Base-by-base conservation (phyloP, 2,329 filamentous ascomycete genomes). In the Fusarium torulosum region DNA sequence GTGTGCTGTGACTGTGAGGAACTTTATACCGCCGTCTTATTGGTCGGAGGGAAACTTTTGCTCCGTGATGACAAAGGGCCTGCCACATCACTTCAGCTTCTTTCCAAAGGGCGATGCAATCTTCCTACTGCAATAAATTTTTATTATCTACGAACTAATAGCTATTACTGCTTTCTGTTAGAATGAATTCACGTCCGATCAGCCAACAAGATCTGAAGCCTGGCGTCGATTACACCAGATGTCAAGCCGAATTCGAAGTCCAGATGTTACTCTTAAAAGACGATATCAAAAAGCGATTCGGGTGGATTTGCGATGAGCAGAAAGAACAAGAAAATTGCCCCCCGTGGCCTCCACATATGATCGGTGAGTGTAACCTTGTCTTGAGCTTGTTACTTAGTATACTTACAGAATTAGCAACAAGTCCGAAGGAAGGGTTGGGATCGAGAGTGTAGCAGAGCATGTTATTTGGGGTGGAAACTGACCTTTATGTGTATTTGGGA, bases 231-330 rank as follows among this genome's bases (percentile, higher is more conserved):
- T 53, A 53, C 21, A 31, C 35, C 25, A 15, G 17, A 21, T 53
- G 51, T 7, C 51, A 53, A 46, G 43, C 43, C 10, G 51, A 53
- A 21, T 53, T 53, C 7, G 20, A 53, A 11, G 9, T 53, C 10
- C 51, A 53, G 14, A 46, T 53, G 51, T 4, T 47, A 20, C 14
- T 53, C 27, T 31, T 53, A 3, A 45, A 53, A 29, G 41, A 53
- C 14, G 51, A 53, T 20, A 53, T 53, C 6, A 46, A 53, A 10
- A 53, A 20, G n/a, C 41, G 51, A 1, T 53, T 53, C n/a, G 51
- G 41, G 51, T 53, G 51, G 51, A 53, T 9, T 15, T 42, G 20
- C 15, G n/a, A 53, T 15, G 41, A 6, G 20, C 9, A 23, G n/a
- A 19, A 53, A 9, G 10, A 17, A 8, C n/a, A 25, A 9, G 29